Conservation (phyloP, 805 yeast genomes). For the Martiniozyma abietophila region DNA sequence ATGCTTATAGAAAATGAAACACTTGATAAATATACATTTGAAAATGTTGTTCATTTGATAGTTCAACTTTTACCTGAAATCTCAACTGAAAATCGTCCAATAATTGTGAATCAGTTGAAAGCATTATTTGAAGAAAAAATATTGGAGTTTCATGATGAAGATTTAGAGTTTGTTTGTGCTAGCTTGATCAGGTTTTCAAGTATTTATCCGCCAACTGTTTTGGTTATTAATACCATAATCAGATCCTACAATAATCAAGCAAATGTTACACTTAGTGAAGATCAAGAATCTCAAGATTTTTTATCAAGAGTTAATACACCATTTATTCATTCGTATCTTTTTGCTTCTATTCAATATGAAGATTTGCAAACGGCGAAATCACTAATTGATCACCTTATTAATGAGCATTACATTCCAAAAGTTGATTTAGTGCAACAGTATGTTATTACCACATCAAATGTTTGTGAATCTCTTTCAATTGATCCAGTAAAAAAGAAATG, state of each 20-base stretch:
- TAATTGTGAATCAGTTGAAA: conserved; percentile 4
- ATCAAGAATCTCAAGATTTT: no score
- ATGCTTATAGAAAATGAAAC: conserved; percentile 1
- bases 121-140: conserved; percentile 7
- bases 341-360: conserved; percentile 9
- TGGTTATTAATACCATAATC: conserved; percentile 2
- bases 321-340: conserved; percentile 10
- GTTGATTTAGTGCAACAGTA: conserved; percentile 12
- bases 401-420: conserved; percentile 12
- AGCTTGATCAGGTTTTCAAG: background rate
- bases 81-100: background rate
- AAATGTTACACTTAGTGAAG: background rate
- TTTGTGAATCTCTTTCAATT: conserved; percentile 11
- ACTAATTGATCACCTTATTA: conserved; percentile 11
- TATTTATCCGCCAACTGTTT: background rate
- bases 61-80: conserved; percentile 5
- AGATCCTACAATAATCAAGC: conserved; percentile 1
- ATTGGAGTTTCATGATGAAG: conserved; percentile 11
- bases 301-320: conserved; percentile 3
- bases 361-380: conserved; percentile 16
- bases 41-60: conserved; percentile 6
- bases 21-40: conserved; percentile 8
- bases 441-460: conserved; percentile 10
- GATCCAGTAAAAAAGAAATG: conserved; percentile 14
- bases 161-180: conserved; percentile 4